Conservation (phyloP, 352 stramenopile genomes). For the Pythium insidiosum region DNA sequence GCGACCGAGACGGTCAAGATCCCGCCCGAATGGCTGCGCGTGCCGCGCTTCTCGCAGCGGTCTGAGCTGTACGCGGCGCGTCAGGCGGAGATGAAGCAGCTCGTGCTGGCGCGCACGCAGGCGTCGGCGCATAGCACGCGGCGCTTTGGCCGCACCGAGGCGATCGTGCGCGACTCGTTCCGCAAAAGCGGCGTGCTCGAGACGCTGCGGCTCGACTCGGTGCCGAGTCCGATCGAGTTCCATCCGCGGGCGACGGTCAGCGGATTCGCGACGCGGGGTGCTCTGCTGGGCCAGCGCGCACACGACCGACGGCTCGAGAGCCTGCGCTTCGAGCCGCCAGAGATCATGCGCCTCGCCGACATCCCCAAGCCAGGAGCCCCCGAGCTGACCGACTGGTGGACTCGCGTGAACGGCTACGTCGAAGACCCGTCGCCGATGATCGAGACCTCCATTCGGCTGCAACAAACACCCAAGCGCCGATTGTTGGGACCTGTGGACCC, state of each 20-base stretch:
- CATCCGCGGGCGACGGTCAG: slow-evolving; percentile 28
- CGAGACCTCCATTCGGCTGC: slow-evolving; percentile 33
- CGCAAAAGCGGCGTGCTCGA: slow-evolving; percentile 40
- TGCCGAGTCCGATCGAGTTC: slow-evolving; percentile 15
- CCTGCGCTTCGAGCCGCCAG: slow-evolving; percentile 42
- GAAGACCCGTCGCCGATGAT: slow-evolving; percentile 34
- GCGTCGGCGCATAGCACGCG: slow-evolving; percentile 20
- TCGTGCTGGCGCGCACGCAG: slow-evolving; percentile 20
- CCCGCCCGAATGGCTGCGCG: slow-evolving; percentile 42
- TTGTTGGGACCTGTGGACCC: slow-evolving; percentile 35
- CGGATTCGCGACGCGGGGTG: slow-evolving; percentile 27
- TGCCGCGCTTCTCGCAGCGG: slow-evolving; percentile 36
- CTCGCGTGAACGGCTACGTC: slow-evolving; percentile 39
- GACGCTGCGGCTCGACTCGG: slow-evolving; percentile 6
- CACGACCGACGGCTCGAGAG: slow-evolving; percentile 23
- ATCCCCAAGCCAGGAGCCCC: slow-evolving; percentile 30
- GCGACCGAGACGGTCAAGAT: slow-evolving; percentile 20
- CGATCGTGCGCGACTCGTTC: slow-evolving; percentile 39
- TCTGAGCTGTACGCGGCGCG: slow-evolving; percentile 38
- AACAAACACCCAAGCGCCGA: slow-evolving; percentile 21
- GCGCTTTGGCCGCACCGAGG: slow-evolving; percentile 33
- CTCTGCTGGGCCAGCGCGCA: slow-evolving; percentile 22
- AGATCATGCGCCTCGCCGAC: slow-evolving; percentile 38
- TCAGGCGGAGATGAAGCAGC: slow-evolving; percentile 25
- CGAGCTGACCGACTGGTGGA: slow-evolving; percentile 53